Evolutionary conservation across 1,139 yeast species (phyloP).

Genomic region (Blastobotrys capitulatus): DNA sequence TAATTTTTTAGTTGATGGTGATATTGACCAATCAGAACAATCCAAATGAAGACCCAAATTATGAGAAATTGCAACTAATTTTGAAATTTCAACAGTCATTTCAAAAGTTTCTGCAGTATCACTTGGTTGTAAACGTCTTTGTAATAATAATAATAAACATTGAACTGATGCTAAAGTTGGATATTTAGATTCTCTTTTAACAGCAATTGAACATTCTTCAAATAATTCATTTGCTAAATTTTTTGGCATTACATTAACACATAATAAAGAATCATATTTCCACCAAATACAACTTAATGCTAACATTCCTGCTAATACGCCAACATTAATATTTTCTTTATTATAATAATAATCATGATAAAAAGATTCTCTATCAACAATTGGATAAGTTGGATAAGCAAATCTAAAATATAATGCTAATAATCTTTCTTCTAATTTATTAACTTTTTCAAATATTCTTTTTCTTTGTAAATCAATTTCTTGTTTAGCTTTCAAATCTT

Average conservation of each 20-base stretch:
- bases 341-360: conserved; percentile 30
- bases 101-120: conserved; percentile 32
- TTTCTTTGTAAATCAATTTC: conserved; percentile 22
- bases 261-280: conserved; percentile 34
- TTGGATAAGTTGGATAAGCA: conserved; percentile 36
- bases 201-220: conserved; percentile 29
- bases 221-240: conserved; percentile 29
- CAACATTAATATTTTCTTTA: conserved; percentile 29
- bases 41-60: conserved; percentile 35
- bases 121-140: conserved; percentile 31
- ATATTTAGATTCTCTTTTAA: conserved; percentile 31
- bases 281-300: conserved; percentile 36
- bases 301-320: conserved; percentile 32
- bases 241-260: conserved; percentile 32
- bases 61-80: conserved; percentile 30
- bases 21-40: conserved; percentile 32
- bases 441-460: conserved; percentile 22
- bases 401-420: conserved; percentile 33
- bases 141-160: conserved; percentile 35
- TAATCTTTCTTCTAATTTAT: conserved; percentile 29
- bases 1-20: conserved; percentile 28
- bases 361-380: conserved; percentile 32
- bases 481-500: conserved; percentile 18
- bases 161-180: conserved; percentile 43
- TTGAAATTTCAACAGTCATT: conserved; percentile 29